Percentiles rank a stretch among this genome's conserved stretches.
Conservation (phyloP, 106 monocot species). For the Phalaenopsis aphrodite region DNA sequence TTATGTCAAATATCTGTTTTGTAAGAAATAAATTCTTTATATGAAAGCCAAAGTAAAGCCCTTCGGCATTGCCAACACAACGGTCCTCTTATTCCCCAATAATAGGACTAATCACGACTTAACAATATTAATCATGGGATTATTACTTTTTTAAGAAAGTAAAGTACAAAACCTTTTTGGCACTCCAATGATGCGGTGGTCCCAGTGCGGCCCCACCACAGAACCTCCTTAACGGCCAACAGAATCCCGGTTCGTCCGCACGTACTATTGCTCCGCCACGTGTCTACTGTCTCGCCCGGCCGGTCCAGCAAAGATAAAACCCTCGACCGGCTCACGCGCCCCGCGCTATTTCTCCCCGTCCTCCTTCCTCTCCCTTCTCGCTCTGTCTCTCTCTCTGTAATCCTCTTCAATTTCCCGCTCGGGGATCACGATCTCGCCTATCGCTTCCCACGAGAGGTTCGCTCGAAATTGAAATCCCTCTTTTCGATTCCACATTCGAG, state of each 20-base stretch:
- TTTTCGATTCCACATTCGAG: not conserved
- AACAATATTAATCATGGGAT: too few relatives aligned
- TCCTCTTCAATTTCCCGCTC: slow-evolving; percentile 8
- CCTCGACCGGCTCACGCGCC: not conserved
- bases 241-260: not conserved
- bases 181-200: not conserved
- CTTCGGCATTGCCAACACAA: too few relatives aligned
- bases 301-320: too few relatives aligned
- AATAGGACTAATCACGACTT: too few relatives aligned
- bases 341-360: not conserved
- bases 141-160: too few relatives aligned
- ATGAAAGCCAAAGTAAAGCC: too few relatives aligned
- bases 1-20: too few relatives aligned
- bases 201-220: not conserved
- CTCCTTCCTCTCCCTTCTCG: not conserved
- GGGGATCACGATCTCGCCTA: not conserved
- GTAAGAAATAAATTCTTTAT: too few relatives aligned
- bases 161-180: not conserved
- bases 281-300: not conserved
- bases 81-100: too few relatives aligned
- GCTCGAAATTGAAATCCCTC: not conserved
- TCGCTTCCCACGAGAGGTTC: slow-evolving; percentile 1
- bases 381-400: not conserved
- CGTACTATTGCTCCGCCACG: not conserved
- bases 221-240: slow-evolving; percentile 3